Conservation (phyloP, 208 protist species). For the Jaenimonas drosophilae region DNA sequence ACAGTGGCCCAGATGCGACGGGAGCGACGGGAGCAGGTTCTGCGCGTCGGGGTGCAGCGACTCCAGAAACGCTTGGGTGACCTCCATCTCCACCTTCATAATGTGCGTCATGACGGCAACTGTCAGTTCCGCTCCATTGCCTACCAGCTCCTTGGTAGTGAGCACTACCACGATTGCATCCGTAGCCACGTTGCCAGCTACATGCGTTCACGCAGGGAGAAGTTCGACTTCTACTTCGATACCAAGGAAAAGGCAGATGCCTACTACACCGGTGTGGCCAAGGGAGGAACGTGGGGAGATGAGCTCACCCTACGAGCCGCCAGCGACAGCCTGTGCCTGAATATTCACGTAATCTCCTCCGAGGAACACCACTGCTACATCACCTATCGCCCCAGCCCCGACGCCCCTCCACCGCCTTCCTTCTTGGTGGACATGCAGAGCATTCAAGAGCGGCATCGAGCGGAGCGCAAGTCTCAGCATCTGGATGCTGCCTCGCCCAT, state of each 20-base stretch:
- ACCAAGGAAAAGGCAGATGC: slow-evolving; percentile 35
- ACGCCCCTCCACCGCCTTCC: slow-evolving; percentile 39
- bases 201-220: slow-evolving; percentile 54
- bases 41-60: slow-evolving; percentile 42
- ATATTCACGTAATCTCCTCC: slow-evolving; percentile 80
- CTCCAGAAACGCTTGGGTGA: slow-evolving; percentile 46
- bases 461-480: slow-evolving; percentile 2
- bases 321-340: slow-evolving; percentile 73
- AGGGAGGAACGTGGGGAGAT: slow-evolving; percentile 70
- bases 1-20: slow-evolving; percentile 2
- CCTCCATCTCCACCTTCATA: slow-evolving; percentile 38
- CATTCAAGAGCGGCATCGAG: slow-evolving; percentile 14
- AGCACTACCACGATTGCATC: slow-evolving; percentile 75
- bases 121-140: slow-evolving; percentile 85
- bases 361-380: slow-evolving; percentile 76
- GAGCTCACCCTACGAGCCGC: slow-evolving; percentile 79
- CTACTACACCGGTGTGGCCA: slow-evolving; percentile 52
- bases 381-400: slow-evolving; percentile 49
- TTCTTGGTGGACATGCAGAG: slow-evolving; percentile 70
- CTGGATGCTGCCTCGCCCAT: no score
- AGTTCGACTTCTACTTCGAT: slow-evolving; percentile 79
- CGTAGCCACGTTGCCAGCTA: slow-evolving; percentile 69
- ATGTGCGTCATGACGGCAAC: slow-evolving; percentile 79
- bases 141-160: slow-evolving; percentile 74
- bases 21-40: slow-evolving; percentile 43